These are phyloP conservation scores for Xanthoconium purpureum DNA, from an alignment of 768 basidiomycete species.

Conservation along the genomic window DNA sequence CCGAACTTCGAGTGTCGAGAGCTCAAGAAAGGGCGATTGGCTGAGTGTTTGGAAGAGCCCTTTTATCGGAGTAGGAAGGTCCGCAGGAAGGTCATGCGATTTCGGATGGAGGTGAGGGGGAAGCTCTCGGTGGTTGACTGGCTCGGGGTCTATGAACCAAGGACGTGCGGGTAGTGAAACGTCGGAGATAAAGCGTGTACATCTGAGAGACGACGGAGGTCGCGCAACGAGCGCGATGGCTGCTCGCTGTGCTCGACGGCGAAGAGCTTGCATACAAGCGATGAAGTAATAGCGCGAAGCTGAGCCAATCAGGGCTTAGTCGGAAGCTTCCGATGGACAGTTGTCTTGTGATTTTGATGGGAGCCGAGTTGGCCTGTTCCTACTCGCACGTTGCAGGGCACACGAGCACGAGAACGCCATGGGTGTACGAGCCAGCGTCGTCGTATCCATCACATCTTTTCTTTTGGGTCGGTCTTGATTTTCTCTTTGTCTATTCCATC, in stretches of 20 bases:
- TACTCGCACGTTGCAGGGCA: slow-evolving; percentile 14
- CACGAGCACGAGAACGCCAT: slow-evolving; percentile 39
- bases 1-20: slow-evolving; percentile 51
- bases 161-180: slow-evolving; percentile 32
- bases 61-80: slow-evolving; percentile 50
- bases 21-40: slow-evolving; percentile 68
- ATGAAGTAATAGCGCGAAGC: neutral
- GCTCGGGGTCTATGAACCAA: slow-evolving; percentile 66
- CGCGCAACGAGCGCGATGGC: neutral
- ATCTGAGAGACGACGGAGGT: neutral
- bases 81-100: slow-evolving; percentile 40
- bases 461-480: slow-evolving; percentile 55
- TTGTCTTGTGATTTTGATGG: slow-evolving; percentile 19
- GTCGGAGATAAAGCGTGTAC: slow-evolving; percentile 13
- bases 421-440: slow-evolving; percentile 71
- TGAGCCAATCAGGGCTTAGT: slow-evolving; percentile 4
- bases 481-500: neutral
- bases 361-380: neutral
- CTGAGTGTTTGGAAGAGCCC: slow-evolving; percentile 55
- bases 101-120: slow-evolving; percentile 28
- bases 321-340: slow-evolving; percentile 14
- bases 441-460: slow-evolving; percentile 76
- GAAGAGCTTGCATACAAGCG: slow-evolving; percentile 20
- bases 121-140: slow-evolving; percentile 13
- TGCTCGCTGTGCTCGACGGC: slow-evolving; percentile 10